Percentiles rank a stretch among this genome's conserved stretches.
phyloP scores from a whole-genome alignment of 2,329 filamentous ascomycete genomes.

The Pestalotiopsis fici region DNA sequence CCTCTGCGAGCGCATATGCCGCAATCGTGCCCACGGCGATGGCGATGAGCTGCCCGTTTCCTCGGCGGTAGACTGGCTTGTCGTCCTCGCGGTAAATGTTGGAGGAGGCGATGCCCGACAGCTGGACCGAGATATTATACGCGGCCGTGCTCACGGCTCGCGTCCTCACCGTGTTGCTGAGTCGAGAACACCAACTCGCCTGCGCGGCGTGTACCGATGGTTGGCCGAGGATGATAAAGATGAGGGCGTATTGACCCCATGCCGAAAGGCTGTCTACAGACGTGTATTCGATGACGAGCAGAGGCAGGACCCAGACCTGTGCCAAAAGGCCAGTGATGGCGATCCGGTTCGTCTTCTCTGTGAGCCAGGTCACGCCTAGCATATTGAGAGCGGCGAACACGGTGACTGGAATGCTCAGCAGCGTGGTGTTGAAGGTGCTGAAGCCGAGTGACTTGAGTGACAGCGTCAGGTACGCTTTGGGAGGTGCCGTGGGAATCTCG shows the following conservation, averaged over 20 bases:
- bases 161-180: slow-evolving; percentile 37
- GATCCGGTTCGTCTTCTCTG: slow-evolving; percentile 29
- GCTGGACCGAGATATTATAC: slow-evolving; percentile 46
- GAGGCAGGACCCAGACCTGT: slow-evolving; percentile 34
- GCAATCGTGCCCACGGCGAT: slow-evolving; percentile 32
- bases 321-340: slow-evolving; percentile 29
- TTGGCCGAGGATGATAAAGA: slow-evolving; percentile 1
- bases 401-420: slow-evolving; percentile 31
- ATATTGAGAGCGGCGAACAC: slow-evolving; percentile 10
- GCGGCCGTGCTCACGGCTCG: slow-evolving; percentile 38
- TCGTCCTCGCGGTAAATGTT: slow-evolving; percentile 51
- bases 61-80: slow-evolving; percentile 39
- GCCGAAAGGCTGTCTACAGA: neutral
- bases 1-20: slow-evolving; percentile 28
- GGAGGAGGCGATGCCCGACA: slow-evolving; percentile 43
- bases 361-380: slow-evolving; percentile 29
- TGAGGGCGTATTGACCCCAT: slow-evolving; percentile 1
- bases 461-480: slow-evolving; percentile 47
- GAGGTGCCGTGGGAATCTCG: slow-evolving; percentile 42
- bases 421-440: slow-evolving; percentile 46
- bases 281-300: slow-evolving; percentile 25
- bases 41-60: slow-evolving; percentile 35
- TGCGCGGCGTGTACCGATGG: slow-evolving; percentile 33
- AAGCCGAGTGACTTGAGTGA: slow-evolving; percentile 47
- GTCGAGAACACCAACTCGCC: slow-evolving; percentile 37